These are phyloP conservation scores for Debaryomyces maramus DNA, from an alignment of 805 yeast species.

Conservation along the genomic window DNA sequence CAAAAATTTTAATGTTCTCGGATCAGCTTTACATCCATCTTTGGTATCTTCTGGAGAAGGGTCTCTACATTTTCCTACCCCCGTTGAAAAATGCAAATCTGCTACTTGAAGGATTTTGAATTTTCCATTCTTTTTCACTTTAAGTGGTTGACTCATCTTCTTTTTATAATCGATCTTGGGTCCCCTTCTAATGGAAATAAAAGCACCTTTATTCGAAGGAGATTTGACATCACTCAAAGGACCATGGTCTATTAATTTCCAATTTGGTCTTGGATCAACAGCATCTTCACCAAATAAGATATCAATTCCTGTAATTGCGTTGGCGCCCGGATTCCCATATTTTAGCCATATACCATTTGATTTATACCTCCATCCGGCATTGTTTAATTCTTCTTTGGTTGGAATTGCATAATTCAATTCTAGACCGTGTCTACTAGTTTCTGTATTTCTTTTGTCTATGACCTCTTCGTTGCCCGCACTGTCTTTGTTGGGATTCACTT, in stretches of 20 bases:
- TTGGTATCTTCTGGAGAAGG: conserved; percentile 54
- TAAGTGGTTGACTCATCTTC: conserved; percentile 32
- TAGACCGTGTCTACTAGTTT: conserved; percentile 20
- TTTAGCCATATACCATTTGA: conserved; percentile 61
- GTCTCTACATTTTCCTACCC: conserved; percentile 76
- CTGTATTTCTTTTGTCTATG: conserved; percentile 14
- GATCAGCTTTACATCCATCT: conserved; percentile 73
- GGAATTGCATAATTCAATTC: conserved; percentile 26
- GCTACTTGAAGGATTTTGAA: conserved; percentile 88
- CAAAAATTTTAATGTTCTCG: conserved; percentile 62
- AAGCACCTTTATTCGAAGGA: conserved; percentile 22
- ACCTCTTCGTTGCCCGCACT: not conserved
- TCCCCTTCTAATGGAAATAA: conserved; percentile 37
- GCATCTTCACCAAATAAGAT: conserved; percentile 72
- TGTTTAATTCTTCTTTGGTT: conserved; percentile 34
- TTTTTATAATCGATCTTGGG: conserved; percentile 27
- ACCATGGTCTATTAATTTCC: conserved; percentile 44
- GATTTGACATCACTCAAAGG: conserved; percentile 23
- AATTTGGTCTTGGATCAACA: conserved; percentile 73
- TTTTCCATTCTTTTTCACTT: conserved; percentile 42
- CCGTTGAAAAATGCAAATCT: conserved; percentile 88
- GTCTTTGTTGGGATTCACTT: not conserved
- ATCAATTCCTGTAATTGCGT: conserved; percentile 58
- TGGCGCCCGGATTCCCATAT: conserved; percentile 38
- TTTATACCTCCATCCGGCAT: conserved; percentile 48